Percentiles rank a stretch among this genome's conserved stretches.
Conservation (phyloP, 768 basidiomycete species). For the Phanerochaete carnosa region DNA sequence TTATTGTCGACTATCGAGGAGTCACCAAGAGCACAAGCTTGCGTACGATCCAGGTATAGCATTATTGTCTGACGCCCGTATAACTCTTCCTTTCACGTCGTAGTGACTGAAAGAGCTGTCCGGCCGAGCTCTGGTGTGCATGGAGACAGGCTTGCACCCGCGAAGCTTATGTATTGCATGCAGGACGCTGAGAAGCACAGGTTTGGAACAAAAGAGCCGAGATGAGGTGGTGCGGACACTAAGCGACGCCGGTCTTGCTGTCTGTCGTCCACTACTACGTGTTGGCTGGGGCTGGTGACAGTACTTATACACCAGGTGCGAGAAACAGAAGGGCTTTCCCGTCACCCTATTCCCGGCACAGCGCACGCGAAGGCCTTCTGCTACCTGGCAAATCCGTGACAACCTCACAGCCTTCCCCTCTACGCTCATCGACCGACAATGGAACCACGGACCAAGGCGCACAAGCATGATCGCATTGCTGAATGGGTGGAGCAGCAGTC, state of each 20-base stretch:
- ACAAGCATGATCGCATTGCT: slow-evolving; percentile 16
- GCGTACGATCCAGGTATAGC: not conserved
- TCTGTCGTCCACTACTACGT: slow-evolving; percentile 4
- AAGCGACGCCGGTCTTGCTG: slow-evolving; percentile 5
- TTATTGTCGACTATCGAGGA: not conserved
- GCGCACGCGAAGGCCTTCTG: not conserved
- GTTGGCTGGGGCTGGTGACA: not conserved
- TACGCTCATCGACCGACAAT: not conserved
- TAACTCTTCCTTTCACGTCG: slow-evolving; percentile 1
- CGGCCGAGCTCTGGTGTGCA: not conserved
- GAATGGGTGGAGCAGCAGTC: slow-evolving; percentile 22
- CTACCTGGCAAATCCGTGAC: not conserved
- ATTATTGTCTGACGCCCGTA: not conserved
- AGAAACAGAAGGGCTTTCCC: not conserved
- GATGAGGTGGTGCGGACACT: slow-evolving; percentile 6
- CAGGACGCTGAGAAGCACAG: slow-evolving; percentile 4
- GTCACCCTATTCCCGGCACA: not conserved
- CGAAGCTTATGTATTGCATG: not conserved
- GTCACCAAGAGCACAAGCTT: not conserved
- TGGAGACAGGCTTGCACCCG: not conserved
- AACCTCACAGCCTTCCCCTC: too few species aligned
- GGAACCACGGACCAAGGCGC: not conserved
- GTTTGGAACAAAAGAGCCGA: slow-evolving; percentile 2
- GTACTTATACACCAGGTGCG: not conserved
- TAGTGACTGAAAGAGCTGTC: slow-evolving; percentile 1